These are phyloP conservation scores for Myxozyma geophila DNA, from an alignment of 805 yeast species.

Conservation along the genomic window DNA sequence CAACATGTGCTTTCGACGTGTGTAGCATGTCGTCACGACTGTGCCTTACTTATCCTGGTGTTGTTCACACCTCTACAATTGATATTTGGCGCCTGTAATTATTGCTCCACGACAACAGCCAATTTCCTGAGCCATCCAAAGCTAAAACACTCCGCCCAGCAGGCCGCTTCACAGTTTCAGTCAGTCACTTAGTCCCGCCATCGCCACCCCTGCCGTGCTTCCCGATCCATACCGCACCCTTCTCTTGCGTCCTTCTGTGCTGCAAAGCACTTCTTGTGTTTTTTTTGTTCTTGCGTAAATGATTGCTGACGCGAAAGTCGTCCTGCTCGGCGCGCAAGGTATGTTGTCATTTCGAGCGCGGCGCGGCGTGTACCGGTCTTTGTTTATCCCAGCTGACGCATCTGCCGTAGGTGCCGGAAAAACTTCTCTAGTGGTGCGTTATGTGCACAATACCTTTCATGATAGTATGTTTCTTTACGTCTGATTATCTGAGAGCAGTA, in stretches of 20 bases:
- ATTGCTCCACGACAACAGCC: neutral
- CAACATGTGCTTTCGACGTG: neutral
- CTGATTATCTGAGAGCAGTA: neutral
- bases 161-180: neutral
- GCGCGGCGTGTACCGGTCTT: neutral
- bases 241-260: neutral
- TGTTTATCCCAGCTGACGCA: conserved; percentile 16
- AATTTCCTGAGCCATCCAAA: neutral
- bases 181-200: neutral
- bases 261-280: neutral
- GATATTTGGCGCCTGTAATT: neutral
- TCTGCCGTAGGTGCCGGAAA: conserved; percentile 43
- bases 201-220: neutral
- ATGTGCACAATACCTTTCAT: conserved; percentile 46
- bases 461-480: conserved; percentile 24
- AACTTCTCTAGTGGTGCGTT: conserved; percentile 46
- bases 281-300: conserved; percentile 17
- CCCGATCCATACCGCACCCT: neutral
- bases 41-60: neutral
- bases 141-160: conserved; percentile 2
- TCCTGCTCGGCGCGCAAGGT: conserved; percentile 46
- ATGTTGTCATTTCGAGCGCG: conserved; percentile 8
- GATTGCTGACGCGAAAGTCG: conserved; percentile 47
- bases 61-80: neutral
- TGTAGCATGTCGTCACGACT: neutral